Evolutionary conservation across 2,329 filamentous ascomycete genomes (phyloP).

Genomic region (Dactylellina haptotyla): DNA sequence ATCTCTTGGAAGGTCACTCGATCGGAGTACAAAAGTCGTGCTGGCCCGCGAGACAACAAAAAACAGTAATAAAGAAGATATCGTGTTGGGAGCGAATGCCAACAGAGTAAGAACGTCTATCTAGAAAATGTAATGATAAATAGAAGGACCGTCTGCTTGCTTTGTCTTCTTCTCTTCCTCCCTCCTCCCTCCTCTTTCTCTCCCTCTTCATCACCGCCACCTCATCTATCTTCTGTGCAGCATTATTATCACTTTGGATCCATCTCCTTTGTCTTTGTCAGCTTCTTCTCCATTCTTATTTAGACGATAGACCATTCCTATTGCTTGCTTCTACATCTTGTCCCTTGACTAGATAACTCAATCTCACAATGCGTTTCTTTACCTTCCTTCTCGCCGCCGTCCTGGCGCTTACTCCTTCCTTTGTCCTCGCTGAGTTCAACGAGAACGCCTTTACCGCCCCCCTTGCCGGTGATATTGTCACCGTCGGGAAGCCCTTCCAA

Average conservation of each 20-base stretch:
- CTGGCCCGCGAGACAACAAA: too few species aligned
- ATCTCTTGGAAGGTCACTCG: too few species aligned
- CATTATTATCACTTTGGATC: constrained; percentile 19
- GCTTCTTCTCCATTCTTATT: too few species aligned
- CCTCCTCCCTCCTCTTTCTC: not conserved
- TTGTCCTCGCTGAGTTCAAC: constrained; percentile 25
- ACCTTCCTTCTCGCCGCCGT: constrained; percentile 43
- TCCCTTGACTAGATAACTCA: not conserved
- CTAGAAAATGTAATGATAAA: too few species aligned
- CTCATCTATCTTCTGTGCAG: not conserved
- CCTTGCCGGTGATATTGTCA: constrained; percentile 42
- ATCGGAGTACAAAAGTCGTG: too few species aligned
- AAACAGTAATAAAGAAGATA: too few species aligned
- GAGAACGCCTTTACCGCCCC: constrained; percentile 44
- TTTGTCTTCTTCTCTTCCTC: not conserved
- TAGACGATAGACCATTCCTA: too few species aligned
- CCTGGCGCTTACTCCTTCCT: constrained; percentile 28
- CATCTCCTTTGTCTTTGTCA: not conserved
- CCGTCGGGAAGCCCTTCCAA: constrained; percentile 38
- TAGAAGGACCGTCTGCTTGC: not conserved
- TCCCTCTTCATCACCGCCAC: not conserved
- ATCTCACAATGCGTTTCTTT: constrained; percentile 41
- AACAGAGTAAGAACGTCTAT: too few species aligned
- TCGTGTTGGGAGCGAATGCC: too few species aligned
- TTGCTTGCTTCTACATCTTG: not conserved